phyloP scores from a whole-genome alignment of 208 protist species.

The Trypanosomatidae sp. region DNA sequence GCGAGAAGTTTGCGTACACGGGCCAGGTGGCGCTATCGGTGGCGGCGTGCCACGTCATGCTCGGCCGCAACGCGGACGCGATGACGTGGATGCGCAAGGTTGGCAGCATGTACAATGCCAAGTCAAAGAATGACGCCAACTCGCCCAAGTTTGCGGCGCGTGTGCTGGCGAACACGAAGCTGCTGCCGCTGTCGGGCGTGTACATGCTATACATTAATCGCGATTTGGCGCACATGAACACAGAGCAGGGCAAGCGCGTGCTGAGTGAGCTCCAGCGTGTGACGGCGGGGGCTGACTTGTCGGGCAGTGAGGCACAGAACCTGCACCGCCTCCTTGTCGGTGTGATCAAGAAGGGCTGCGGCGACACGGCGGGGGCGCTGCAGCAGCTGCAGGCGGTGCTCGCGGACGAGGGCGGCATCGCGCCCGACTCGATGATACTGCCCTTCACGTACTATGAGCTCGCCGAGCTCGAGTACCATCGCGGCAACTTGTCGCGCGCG shows the following conservation, averaged over 20 bases:
- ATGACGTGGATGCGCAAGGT: constrained; percentile 69
- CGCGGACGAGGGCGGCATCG: constrained; percentile 61
- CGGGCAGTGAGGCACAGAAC: constrained; percentile 51
- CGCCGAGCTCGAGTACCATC: constrained; percentile 75
- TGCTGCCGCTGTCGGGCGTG: constrained; percentile 66
- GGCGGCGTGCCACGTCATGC: constrained; percentile 77
- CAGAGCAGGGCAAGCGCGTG: constrained; percentile 54
- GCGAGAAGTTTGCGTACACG: constrained; percentile 79
- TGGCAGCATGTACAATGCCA: constrained; percentile 73
- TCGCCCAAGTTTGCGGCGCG: constrained; percentile 74
- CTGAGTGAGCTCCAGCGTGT: constrained; percentile 48
- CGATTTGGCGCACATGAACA: constrained; percentile 84
- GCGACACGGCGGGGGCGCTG: constrained; percentile 40
- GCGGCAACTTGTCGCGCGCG: constrained; percentile 42
- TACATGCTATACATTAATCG: constrained; percentile 89
- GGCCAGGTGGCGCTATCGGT: constrained; percentile 76
- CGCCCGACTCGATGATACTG: constrained; percentile 78
- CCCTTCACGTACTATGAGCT: constrained; percentile 82
- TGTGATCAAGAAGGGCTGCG: constrained; percentile 82
- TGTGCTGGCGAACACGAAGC: constrained; percentile 48
- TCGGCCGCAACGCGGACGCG: constrained; percentile 43
- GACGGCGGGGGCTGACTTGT: constrained; percentile 44
- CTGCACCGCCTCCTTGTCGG: constrained; percentile 78
- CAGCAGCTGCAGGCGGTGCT: constrained; percentile 58
- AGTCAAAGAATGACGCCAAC: constrained; percentile 86